Evolutionary conservation across 768 basidiomycete genomes (phyloP).

Genomic region (Hortiboletus campestris): DNA sequence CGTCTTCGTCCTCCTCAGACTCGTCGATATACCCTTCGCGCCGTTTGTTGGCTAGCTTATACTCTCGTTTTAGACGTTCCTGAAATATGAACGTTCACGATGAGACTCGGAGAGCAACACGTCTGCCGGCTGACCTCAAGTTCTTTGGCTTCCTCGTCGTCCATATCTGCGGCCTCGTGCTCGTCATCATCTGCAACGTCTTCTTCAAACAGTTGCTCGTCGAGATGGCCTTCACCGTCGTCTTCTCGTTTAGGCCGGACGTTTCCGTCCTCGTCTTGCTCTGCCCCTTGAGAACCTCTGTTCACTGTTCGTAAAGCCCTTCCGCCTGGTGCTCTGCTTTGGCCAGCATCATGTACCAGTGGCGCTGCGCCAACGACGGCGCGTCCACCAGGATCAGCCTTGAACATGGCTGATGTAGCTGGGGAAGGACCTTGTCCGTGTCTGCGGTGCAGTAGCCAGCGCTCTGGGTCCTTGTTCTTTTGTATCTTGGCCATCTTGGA

Average conservation of each 20-base stretch:
- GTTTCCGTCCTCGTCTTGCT: constrained; percentile 66
- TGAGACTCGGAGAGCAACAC: not conserved
- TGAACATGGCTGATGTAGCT: constrained; percentile 67
- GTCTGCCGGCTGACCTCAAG: constrained; percentile 54
- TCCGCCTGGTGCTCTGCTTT: constrained; percentile 70
- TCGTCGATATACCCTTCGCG: constrained; percentile 70
- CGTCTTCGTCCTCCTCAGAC: constrained; percentile 71
- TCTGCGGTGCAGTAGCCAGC: constrained; percentile 63
- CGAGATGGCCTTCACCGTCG: constrained; percentile 76
- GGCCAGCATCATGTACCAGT: constrained; percentile 46
- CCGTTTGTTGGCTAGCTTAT: constrained; percentile 72
- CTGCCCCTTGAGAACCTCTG: constrained; percentile 57
- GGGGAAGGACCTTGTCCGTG: constrained; percentile 59
- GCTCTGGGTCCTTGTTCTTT: constrained; percentile 74
- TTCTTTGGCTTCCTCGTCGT: constrained; percentile 85
- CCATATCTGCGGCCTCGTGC: constrained; percentile 64
- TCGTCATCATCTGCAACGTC: constrained; percentile 90
- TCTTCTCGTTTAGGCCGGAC: constrained; percentile 55
- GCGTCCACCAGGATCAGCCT: constrained; percentile 55
- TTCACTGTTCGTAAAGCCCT: constrained; percentile 66
- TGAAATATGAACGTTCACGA: constrained; percentile 26
- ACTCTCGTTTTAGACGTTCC: constrained; percentile 85
- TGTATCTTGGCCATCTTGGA: constrained; percentile 42
- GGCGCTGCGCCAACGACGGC: constrained; percentile 41
- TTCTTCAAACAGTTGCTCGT: constrained; percentile 81